Evolutionary conservation across 1,284 basidiomycete genomes (phyloP), one percentile per base, ranked within the genome.

Genomic region (Melanopsichium pennsylvanicum): DNA sequence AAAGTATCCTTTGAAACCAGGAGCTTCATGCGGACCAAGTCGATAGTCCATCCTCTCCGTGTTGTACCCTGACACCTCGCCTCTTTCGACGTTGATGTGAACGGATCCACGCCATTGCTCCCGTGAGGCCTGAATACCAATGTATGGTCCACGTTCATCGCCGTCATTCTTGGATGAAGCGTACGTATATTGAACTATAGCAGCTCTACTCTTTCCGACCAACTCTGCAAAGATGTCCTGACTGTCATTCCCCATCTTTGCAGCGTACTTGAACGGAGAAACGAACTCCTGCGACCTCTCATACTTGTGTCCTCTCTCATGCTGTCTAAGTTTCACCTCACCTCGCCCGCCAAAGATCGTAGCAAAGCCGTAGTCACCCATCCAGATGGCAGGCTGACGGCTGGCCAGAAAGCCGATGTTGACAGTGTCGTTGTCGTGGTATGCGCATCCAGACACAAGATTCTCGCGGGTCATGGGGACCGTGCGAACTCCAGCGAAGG

Each of bases 381-480:
- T 92, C 91, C 91, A 92, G 37, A 92, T 91, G 0, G 91, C 91
- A 0, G 91, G 91, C 74, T 72, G 70, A 2, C 70, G 44, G 13
- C 50, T 54, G 4, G 49, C 56, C 10, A 72, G 42, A 23, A 59
- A 55, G 22, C 70, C 70, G 22, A 61, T 60, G 16, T 58, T 54
- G 45, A 48, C 39, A 1, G 56, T 66, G 22, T 72, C 70, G 23
- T 72, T 60, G 50, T 60, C 57, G 45, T 73, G 58, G 22, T 73
- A 73, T 2, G 66, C 61, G 9, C 51, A 58, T 18, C 49, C 48
- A n/a, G 56, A 62, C 19, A 70, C 59, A 2, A 51, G 32, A 22
- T 73, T 72, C 37, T 62, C 50, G 3, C 67, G 54, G 7, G 66
- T 61, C 61, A 66, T 62, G 6, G 67, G 67, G 12, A 62, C 60